phyloP scores from a whole-genome alignment of 192 early-diverging fungal genomes.

The Coemansia erecta region DNA sequence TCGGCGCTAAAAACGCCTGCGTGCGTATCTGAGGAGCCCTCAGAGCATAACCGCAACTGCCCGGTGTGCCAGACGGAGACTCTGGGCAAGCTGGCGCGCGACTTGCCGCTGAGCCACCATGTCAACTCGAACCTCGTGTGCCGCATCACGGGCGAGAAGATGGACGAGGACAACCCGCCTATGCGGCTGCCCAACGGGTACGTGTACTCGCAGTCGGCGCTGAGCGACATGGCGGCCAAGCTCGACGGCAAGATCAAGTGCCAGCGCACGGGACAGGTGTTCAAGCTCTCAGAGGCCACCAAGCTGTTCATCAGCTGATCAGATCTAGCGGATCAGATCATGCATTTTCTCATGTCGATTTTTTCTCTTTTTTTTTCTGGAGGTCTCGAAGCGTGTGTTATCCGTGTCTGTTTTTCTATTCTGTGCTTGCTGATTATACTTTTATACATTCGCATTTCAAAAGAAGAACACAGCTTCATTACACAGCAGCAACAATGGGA shows the following conservation, averaged over 20 bases:
- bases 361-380: neutral
- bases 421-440: neutral
- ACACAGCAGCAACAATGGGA: slow-evolving; percentile 66
- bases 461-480: neutral
- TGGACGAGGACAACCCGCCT: slow-evolving; percentile 96
- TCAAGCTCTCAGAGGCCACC: slow-evolving; percentile 59
- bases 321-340: neutral
- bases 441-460: neutral
- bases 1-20: slow-evolving; percentile 89
- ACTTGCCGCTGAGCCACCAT: slow-evolving; percentile 89
- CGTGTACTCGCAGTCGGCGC: slow-evolving; percentile 82
- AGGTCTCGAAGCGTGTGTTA: neutral
- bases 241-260: slow-evolving; percentile 69
- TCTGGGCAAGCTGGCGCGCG: slow-evolving; percentile 79
- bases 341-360: neutral
- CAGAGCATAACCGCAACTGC: slow-evolving; percentile 88
- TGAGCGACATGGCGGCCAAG: slow-evolving; percentile 66
- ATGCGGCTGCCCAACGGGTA: slow-evolving; percentile 95
- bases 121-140: slow-evolving; percentile 95
- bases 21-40: slow-evolving; percentile 64
- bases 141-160: slow-evolving; percentile 84
- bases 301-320: slow-evolving; percentile 73
- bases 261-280: slow-evolving; percentile 64
- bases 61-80: slow-evolving; percentile 88
- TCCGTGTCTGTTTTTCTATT: neutral